Conservation (phyloP, 345 rosid species). For the Gossypium anomalum region DNA sequence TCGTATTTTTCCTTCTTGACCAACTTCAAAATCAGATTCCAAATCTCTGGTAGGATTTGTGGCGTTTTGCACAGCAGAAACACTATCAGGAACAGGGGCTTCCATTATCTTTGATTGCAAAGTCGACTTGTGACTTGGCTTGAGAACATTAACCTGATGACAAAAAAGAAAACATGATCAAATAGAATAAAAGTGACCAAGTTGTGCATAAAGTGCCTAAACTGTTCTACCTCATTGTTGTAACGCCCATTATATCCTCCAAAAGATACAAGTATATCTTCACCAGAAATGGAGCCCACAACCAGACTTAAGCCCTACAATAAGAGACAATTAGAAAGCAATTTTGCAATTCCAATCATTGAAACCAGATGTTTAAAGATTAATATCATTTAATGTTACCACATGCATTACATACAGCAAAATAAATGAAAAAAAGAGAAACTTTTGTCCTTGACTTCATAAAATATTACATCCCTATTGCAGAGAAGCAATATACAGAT, state of each 20-base stretch:
- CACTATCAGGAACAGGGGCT: conserved; percentile 63
- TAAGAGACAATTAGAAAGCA: conserved; percentile 16
- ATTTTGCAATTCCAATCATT: conserved; percentile 6
- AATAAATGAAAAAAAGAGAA: neutral
- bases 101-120: conserved; percentile 60
- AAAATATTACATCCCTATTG: neutral
- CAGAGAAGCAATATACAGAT: neutral
- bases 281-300: conserved; percentile 70
- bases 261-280: conserved; percentile 84
- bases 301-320: conserved; percentile 88
- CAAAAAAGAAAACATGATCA: neutral
- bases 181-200: neutral
- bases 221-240: conserved; percentile 68
- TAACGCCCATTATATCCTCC: conserved; percentile 98
- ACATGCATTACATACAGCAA: neutral
- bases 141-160: conserved; percentile 75
- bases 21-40: conserved; percentile 70
- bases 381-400: neutral
- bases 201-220: conserved; percentile 6
- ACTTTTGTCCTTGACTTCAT: neutral
- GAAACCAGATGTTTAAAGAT: neutral
- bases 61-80: conserved; percentile 62
- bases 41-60: conserved; percentile 75
- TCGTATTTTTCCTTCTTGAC: conserved; percentile 81
- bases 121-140: conserved; percentile 92